Conservation (phyloP, 768 basidiomycete genomes). For the Austroboletus eburneus region DNA sequence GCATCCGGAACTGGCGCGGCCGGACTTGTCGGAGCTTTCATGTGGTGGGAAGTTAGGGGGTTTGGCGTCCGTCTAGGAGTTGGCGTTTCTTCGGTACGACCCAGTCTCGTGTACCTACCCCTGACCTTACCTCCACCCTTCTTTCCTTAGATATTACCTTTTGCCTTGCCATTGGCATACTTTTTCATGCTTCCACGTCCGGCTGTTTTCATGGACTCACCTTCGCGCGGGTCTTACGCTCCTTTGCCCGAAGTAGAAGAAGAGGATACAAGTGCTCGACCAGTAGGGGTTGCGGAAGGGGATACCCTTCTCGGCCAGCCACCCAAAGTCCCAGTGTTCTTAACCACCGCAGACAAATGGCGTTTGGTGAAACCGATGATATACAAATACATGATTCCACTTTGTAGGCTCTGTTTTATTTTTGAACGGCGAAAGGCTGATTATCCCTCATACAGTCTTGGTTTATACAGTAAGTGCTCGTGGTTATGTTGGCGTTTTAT, state of each 20-base stretch:
- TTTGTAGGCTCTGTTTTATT: conserved; percentile 53
- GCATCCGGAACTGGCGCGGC: conserved; percentile 93
- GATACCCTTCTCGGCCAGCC: conserved; percentile 25
- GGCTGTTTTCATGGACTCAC: conserved; percentile 43
- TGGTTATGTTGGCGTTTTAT: background rate
- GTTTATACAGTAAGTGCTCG: conserved; percentile 55
- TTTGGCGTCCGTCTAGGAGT: conserved; percentile 83
- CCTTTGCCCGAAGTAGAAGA: conserved; percentile 38
- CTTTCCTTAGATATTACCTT: conserved; percentile 64
- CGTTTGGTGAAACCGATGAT: conserved; percentile 75
- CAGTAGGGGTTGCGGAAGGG: conserved; percentile 25
- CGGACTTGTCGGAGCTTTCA: conserved; percentile 83
- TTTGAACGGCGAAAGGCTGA: conserved; percentile 11
- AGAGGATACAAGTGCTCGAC: conserved; percentile 22
- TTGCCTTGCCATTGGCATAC: conserved; percentile 74
- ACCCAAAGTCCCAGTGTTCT: conserved; percentile 43
- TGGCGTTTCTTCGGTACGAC: conserved; percentile 71
- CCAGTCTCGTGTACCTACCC: background rate
- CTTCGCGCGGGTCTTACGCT: conserved; percentile 34
- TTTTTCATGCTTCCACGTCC: conserved; percentile 71
- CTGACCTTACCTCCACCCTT: background rate
- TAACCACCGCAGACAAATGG: conserved; percentile 77
- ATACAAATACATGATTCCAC: conserved; percentile 84
- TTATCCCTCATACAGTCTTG: conserved; percentile 39
- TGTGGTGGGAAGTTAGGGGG: conserved; percentile 92